Conservation (phyloP, 1,284 basidiomycete genomes). For the Butyriboletus appendiculatus region DNA sequence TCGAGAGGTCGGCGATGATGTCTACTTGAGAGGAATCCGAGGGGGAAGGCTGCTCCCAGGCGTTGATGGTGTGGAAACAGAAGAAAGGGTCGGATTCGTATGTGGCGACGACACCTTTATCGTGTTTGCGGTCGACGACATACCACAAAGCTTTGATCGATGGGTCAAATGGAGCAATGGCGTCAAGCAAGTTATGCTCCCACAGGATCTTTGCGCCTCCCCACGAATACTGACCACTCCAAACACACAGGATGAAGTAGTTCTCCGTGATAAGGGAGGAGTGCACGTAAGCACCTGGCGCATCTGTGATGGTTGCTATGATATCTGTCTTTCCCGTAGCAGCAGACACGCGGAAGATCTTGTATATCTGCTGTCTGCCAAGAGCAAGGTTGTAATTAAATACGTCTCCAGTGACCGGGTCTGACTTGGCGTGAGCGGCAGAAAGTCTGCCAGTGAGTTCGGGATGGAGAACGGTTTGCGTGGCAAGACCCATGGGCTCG, state of each 20-base stretch:
- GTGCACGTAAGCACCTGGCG: constrained; percentile 40
- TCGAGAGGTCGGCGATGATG: constrained; percentile 39
- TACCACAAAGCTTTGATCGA: constrained; percentile 36
- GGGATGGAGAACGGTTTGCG: constrained; percentile 33
- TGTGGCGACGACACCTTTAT: constrained; percentile 38
- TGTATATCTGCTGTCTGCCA: constrained; percentile 29
- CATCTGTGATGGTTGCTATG: constrained; percentile 39
- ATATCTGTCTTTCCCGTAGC: constrained; percentile 34
- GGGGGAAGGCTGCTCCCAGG: constrained; percentile 35
- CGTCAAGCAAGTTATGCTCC: constrained; percentile 35
- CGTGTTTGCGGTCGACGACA: constrained; percentile 38
- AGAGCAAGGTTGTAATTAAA: constrained; percentile 38
- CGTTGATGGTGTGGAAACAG: constrained; percentile 40
- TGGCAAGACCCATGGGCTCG: constrained; percentile 32
- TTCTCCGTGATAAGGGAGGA: constrained; percentile 38
- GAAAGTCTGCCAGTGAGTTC: constrained; percentile 37
- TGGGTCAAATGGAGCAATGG: constrained; percentile 35
- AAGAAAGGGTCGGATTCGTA: constrained; percentile 42
- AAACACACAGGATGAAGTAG: constrained; percentile 38
- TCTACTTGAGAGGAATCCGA: constrained; percentile 33
- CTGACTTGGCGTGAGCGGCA: constrained; percentile 41
- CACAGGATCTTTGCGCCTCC: constrained; percentile 32
- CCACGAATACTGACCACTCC: constrained; percentile 35
- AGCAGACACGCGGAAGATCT: constrained; percentile 36
- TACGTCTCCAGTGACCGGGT: constrained; percentile 36